Evolutionary conservation across 2,329 filamentous ascomycete species (phyloP), one percentile per base, ranked within the genome.

Genomic region (Colletotrichum neosansevieriae): DNA sequence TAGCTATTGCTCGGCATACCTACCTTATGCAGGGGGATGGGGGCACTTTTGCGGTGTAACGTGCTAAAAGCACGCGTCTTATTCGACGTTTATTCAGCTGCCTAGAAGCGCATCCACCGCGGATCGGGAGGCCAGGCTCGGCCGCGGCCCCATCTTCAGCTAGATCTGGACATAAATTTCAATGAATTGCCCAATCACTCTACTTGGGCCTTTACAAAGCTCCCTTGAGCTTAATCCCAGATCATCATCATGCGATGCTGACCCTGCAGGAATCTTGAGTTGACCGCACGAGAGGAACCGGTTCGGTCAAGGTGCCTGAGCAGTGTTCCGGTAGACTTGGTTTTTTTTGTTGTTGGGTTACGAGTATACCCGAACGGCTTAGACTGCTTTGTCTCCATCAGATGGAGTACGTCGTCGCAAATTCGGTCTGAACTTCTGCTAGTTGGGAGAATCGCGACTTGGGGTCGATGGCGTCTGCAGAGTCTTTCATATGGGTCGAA

Each of bases 41-140:
- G 3, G 45, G 21, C 42, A 53, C 24, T 45, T 38, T 51, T 63
- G 17, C 44, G 45, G 36, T 58, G 40, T 58, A 47, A 19, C 19
- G 24, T 38, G 40, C 57, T 29, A 19, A 50, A 34, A 67, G 21
- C 3, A 24, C 24, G 36, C 51, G n/a, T 36, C 36, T 45, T 19
- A 63, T 63, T 63, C 38, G 50, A 57, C 38, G 50, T 38, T 63
- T 67, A 58, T 38, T 21, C 40, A 42, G 59, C 51, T 67, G 59
- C 58, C 59, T 63, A 38, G 58, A 58, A 56, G 36, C 50, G 51
- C 13, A 34, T 36, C 51, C 36, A 50, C 42, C 36, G 12, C 47
- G 12, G 49, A 50, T 54, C 29, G 36, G 29, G 21, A 44, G 38
- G 21, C 13, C 38, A n/a, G 38, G 53, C 38, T 45, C 56, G 49